Evolutionary conservation across 1,139 yeast species (phyloP).

Genomic region (Yamadazyma atmosphaerica): DNA sequence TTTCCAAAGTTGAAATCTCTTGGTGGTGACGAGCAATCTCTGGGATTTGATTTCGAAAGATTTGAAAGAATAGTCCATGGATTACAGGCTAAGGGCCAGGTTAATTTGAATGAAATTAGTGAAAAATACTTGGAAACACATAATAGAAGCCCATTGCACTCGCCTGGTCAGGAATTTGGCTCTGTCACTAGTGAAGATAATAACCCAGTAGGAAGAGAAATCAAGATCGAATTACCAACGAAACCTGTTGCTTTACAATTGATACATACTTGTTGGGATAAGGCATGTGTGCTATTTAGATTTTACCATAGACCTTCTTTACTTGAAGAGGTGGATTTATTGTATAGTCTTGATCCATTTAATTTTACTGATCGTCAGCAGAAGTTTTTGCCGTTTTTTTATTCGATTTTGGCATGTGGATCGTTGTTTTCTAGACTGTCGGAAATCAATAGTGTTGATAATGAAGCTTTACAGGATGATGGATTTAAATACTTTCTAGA

Average conservation of each 20-base stretch:
- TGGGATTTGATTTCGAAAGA: slow-evolving; percentile 35
- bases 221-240: slow-evolving; percentile 73
- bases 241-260: slow-evolving; percentile 70
- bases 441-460: slow-evolving; percentile 27
- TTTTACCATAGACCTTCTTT: slow-evolving; percentile 86
- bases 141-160: slow-evolving; percentile 5
- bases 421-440: slow-evolving; percentile 61
- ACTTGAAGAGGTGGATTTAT: slow-evolving; percentile 50
- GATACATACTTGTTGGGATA: slow-evolving; percentile 78
- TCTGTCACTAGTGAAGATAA: slow-evolving; percentile 16
- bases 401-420: slow-evolving; percentile 59
- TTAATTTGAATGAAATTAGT: slow-evolving; percentile 22
- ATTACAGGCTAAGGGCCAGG: slow-evolving; percentile 23
- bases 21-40: slow-evolving; percentile 30
- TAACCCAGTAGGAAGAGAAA: slow-evolving; percentile 35
- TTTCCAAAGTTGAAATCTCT: slow-evolving; percentile 51
- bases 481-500: slow-evolving; percentile 84
- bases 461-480: slow-evolving; percentile 62
- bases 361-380: slow-evolving; percentile 74
- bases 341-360: slow-evolving; percentile 63
- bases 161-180: slow-evolving; percentile 8
- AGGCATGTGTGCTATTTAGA: slow-evolving; percentile 80
- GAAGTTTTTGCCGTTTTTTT: slow-evolving; percentile 74
- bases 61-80: slow-evolving; percentile 26
- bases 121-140: slow-evolving; percentile 25